Percentiles rank a stretch among this genome's conserved stretches.
Conservation (phyloP, 2,329 filamentous ascomycete species). For the Ilyonectria destructans region DNA sequence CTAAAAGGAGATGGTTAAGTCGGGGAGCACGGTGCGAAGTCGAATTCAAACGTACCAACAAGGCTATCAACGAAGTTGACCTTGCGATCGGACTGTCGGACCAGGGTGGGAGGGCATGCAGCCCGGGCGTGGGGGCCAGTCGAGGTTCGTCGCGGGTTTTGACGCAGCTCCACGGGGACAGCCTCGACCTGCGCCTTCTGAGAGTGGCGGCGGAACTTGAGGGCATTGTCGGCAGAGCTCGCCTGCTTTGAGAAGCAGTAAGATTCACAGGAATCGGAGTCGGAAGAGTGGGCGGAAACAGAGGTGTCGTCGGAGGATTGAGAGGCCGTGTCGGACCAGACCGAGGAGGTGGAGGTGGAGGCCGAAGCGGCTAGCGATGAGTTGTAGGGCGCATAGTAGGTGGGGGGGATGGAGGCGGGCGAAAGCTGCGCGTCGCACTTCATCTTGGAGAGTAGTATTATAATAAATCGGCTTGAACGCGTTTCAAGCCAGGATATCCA, state of each 20-base stretch:
- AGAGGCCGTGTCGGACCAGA: slow-evolving; percentile 82
- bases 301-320: slow-evolving; percentile 81
- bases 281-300: slow-evolving; percentile 73
- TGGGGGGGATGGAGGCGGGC: slow-evolving; percentile 64
- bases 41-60: slow-evolving; percentile 84
- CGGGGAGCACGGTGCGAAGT: slow-evolving; percentile 37
- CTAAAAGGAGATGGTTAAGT: slow-evolving; percentile 68
- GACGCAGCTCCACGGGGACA: slow-evolving; percentile 75
- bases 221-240: slow-evolving; percentile 41
- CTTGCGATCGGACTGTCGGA: slow-evolving; percentile 93
- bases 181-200: slow-evolving; percentile 57
- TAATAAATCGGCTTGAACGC: slow-evolving; percentile 49
- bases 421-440: slow-evolving; percentile 68
- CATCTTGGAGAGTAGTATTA: slow-evolving; percentile 69
- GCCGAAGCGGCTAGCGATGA: slow-evolving; percentile 82
- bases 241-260: slow-evolving; percentile 56
- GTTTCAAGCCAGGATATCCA: slow-evolving; percentile 62
- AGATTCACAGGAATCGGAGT: slow-evolving; percentile 65
- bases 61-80: slow-evolving; percentile 96
- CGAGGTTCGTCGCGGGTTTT: slow-evolving; percentile 74
- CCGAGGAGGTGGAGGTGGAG: slow-evolving; percentile 82
- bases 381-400: slow-evolving; percentile 74
- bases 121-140: slow-evolving; percentile 69
- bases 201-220: slow-evolving; percentile 44
- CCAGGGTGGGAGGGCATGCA: slow-evolving; percentile 80